phyloP scores from a whole-genome alignment of 495 filamentous ascomycete species.

The Lasiosphaeria miniovina region DNA sequence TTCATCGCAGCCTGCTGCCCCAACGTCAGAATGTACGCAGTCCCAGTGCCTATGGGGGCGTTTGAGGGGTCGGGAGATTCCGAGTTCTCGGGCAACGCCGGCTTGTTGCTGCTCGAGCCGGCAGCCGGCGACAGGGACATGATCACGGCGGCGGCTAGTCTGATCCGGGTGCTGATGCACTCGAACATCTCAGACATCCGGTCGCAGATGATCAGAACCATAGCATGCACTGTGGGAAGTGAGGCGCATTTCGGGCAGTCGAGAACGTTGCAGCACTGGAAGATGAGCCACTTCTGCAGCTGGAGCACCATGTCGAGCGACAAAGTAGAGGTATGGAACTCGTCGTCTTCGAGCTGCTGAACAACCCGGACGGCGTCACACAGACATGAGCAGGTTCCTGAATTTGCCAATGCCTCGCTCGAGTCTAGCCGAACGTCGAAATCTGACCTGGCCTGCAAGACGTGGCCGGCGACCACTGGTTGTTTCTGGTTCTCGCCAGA shows the following conservation, averaged over 20 bases:
- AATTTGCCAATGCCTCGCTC: not conserved
- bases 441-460: not conserved
- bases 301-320: conserved; percentile 14
- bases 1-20: too few relatives aligned
- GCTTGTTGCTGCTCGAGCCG: not conserved
- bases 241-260: conserved; percentile 11
- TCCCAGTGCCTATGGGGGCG: not conserved
- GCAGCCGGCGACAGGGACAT: not conserved
- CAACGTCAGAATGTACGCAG: not conserved
- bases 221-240: conserved; percentile 7
- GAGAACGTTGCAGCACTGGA: conserved; percentile 14
- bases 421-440: not conserved
- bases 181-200: conserved; percentile 16
- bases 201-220: conserved; percentile 16
- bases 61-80: not conserved
- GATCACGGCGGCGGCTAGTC: not conserved
- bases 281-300: conserved; percentile 16
- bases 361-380: conserved; percentile 10
- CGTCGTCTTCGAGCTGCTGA: conserved; percentile 16
- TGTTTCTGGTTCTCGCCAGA: too few relatives aligned
- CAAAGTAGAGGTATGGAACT: conserved; percentile 14
- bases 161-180: conserved; percentile 15
- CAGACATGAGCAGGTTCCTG: conserved; percentile 8
- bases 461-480: not conserved
- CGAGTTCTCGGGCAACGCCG: not conserved